A percentile compares a stretch with the other conserved stretches of the same genome.
Evolutionary conservation across 441 rosid species (phyloP).

Genomic region (Arabidopsis lyrata): DNA sequence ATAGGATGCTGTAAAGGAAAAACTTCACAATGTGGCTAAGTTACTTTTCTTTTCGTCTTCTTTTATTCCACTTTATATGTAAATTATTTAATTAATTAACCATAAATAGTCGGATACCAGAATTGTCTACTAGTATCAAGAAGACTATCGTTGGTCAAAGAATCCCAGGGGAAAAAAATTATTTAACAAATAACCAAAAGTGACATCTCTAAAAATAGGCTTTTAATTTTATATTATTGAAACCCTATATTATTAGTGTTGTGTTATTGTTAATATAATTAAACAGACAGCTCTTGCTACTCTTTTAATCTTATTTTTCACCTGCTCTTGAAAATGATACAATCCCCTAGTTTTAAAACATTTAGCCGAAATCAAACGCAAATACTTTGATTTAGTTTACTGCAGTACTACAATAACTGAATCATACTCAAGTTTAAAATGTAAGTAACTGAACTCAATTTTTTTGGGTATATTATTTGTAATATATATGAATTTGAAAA

Average conservation of each 20-base stretch:
- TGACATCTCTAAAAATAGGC: slow-evolving; percentile 11
- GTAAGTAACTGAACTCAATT: neutral
- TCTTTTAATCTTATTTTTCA: slow-evolving; percentile 50
- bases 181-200: neutral
- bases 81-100: slow-evolving; percentile 14
- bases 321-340: slow-evolving; percentile 38
- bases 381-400: neutral
- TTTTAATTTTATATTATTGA: neutral
- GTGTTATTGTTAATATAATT: slow-evolving; percentile 11
- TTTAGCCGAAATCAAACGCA: neutral
- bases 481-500: too few species aligned
- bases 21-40: slow-evolving; percentile 38
- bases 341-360: slow-evolving; percentile 4
- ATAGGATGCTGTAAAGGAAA: slow-evolving; percentile 68
- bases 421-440: neutral
- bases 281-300: neutral
- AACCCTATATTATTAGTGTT: slow-evolving; percentile 24
- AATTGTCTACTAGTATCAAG: slow-evolving; percentile 62
- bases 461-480: neutral
- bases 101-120: slow-evolving; percentile 42
- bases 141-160: slow-evolving; percentile 69
- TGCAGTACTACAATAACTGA: too few species aligned
- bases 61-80: slow-evolving; percentile 47
- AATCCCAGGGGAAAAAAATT: slow-evolving; percentile 46
- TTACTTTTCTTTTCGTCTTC: slow-evolving; percentile 36